Percentiles rank a stretch among this genome's conserved stretches.
These are phyloP conservation scores for Urostyla sp. DNA, from an alignment of 73 alveolate genomes.

Conservation along the genomic window DNA sequence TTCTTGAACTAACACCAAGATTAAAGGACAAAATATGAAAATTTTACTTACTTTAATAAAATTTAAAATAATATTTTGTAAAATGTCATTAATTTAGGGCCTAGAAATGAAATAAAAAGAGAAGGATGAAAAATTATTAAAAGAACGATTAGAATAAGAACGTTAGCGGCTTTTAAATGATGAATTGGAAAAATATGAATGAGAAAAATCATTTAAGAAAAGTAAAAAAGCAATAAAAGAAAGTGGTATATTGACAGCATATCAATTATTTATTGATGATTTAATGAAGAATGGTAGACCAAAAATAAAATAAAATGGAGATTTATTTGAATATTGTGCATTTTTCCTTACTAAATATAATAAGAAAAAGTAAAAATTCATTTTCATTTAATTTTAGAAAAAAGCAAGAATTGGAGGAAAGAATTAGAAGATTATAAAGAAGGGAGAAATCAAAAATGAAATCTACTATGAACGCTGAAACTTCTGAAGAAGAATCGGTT, in stretches of 20 bases:
- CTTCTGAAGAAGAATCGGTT: too few species aligned
- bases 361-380: conserved; percentile 1
- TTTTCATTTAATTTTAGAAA: neutral
- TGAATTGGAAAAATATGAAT: conserved; percentile 9
- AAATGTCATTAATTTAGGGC: conserved; percentile 32
- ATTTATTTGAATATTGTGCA: conserved; percentile 25
- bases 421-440: conserved; percentile 26
- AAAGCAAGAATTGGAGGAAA: conserved; percentile 32
- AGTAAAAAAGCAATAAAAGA: conserved; percentile 35
- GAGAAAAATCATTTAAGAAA: conserved; percentile 19
- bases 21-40: too few species aligned
- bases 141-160: conserved; percentile 23
- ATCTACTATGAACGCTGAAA: too few species aligned
- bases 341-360: conserved; percentile 10
- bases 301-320: conserved; percentile 38
- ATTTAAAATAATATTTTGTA: too few species aligned
- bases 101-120: conserved; percentile 27
- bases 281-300: conserved; percentile 37
- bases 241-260: conserved; percentile 33
- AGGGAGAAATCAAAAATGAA: conserved; percentile 36
- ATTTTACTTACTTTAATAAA: too few species aligned
- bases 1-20: too few species aligned
- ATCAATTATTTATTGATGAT: conserved; percentile 21
- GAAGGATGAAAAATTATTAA: conserved; percentile 31
- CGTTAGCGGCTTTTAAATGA: conserved; percentile 6